Evolutionary conservation across 2,329 filamentous ascomycete species (phyloP).

Genomic region (Colletotrichum horii): DNA sequence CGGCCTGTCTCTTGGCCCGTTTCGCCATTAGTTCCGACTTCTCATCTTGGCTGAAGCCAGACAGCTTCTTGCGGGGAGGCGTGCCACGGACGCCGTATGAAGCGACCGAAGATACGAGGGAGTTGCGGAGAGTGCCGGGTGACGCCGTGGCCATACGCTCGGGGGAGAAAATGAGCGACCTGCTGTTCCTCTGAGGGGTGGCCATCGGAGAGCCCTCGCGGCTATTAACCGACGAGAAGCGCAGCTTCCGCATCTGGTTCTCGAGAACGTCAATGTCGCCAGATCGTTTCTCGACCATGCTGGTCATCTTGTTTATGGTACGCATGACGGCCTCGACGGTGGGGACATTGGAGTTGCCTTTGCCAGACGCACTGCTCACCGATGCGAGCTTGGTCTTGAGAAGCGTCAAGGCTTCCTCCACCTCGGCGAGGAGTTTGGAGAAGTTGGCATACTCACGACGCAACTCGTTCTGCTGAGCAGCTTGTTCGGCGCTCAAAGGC

Average conservation of each 20-base stretch:
- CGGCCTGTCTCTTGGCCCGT: constrained; percentile 55
- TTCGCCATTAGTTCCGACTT: constrained; percentile 61
- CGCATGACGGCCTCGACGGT: constrained; percentile 92
- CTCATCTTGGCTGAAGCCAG: constrained; percentile 64
- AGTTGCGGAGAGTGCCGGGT: constrained; percentile 45
- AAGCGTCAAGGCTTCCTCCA: constrained; percentile 80
- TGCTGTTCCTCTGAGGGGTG: constrained; percentile 42
- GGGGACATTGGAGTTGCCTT: constrained; percentile 60
- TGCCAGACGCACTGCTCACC: constrained; percentile 54
- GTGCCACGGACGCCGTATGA: constrained; percentile 41
- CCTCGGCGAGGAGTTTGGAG: constrained; percentile 75
- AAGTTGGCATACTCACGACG: constrained; percentile 77
- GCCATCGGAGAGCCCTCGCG: constrained; percentile 48
- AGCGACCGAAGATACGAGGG: constrained; percentile 46
- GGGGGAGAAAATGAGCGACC: constrained; percentile 44
- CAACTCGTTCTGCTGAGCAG: constrained; percentile 82
- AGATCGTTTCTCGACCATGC: constrained; percentile 88
- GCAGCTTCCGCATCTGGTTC: constrained; percentile 79
- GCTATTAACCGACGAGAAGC: constrained; percentile 49
- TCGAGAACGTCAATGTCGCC: constrained; percentile 92
- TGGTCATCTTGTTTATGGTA: constrained; percentile 91
- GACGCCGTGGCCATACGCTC: constrained; percentile 43
- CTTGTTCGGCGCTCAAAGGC: constrained; percentile 84
- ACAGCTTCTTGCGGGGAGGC: constrained; percentile 65
- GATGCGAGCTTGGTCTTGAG: constrained; percentile 79